phyloP scores from a whole-genome alignment of 2,329 filamentous ascomycete genomes.

The Phoma sp. region DNA sequence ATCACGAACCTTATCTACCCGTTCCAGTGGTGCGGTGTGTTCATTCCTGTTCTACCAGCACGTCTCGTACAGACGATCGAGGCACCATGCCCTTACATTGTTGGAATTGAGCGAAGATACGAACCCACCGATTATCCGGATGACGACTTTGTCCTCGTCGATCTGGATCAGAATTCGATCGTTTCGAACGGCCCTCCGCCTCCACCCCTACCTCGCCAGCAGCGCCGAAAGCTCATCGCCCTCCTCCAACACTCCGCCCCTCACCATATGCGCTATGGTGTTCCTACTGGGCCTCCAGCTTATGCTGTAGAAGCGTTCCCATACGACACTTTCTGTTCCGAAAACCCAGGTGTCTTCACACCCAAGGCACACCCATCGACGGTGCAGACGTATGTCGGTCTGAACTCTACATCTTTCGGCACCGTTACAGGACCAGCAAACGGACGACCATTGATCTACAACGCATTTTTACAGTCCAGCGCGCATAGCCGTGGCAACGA shows the following conservation, averaged over 20 bases:
- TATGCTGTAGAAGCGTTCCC: constrained; percentile 95
- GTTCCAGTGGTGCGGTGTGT: constrained; percentile 90
- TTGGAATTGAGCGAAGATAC: constrained; percentile 92
- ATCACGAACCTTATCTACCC: constrained; percentile 86
- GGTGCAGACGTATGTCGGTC: constrained; percentile 83
- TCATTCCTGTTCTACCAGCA: constrained; percentile 89
- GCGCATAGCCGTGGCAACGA: constrained; percentile 70
- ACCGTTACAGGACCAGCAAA: constrained; percentile 64
- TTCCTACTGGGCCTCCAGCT: constrained; percentile 85
- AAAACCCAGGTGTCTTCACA: constrained; percentile 82
- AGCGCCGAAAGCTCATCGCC: constrained; percentile 86
- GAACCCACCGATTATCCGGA: constrained; percentile 86
- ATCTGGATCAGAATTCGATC: constrained; percentile 89
- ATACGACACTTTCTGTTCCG: constrained; percentile 86
- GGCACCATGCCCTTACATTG: constrained; percentile 95
- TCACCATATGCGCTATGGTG: constrained; percentile 85
- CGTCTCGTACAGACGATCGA: constrained; percentile 89
- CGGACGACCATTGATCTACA: constrained; percentile 77
- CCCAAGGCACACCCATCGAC: constrained; percentile 73
- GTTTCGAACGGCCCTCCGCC: constrained; percentile 81
- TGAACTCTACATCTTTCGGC: constrained; percentile 89
- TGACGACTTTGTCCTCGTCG: constrained; percentile 94
- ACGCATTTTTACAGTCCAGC: constrained; percentile 83
- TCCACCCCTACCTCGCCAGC: constrained; percentile 82
- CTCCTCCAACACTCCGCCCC: constrained; percentile 89